A percentile compares a stretch with the other conserved stretches of the same genome.
Conservation (phyloP, 306 rosid species). For the Abrus precatorius region DNA sequence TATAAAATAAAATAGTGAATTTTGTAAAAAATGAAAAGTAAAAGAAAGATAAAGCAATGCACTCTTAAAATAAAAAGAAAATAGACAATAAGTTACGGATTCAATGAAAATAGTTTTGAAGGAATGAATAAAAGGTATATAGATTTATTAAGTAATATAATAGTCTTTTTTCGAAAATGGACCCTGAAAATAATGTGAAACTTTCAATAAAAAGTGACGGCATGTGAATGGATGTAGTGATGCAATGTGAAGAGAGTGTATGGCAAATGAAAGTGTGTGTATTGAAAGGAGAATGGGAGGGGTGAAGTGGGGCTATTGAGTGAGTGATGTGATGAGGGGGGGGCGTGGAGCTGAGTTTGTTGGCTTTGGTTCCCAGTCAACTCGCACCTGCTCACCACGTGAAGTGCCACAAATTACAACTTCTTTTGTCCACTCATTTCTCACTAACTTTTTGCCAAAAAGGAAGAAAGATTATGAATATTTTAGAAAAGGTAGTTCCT, state of each 20-base stretch:
- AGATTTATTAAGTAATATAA: too few species aligned
- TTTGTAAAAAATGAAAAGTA: too few species aligned
- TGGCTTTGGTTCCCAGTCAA: constrained; percentile 19
- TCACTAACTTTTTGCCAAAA: background rate
- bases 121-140: too few species aligned
- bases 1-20: too few species aligned
- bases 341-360: constrained; percentile 1
- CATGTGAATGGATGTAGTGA: constrained; percentile 22
- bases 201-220: background rate
- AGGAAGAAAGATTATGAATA: background rate
- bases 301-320: background rate
- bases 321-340: background rate
- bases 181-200: constrained; percentile 4
- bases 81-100: too few species aligned
- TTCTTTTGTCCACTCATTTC: constrained; percentile 34
- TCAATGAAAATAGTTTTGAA: too few species aligned
- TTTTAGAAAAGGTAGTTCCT: background rate
- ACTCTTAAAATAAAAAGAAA: too few species aligned
- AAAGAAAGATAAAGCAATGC: too few species aligned
- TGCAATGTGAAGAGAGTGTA: background rate
- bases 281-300: background rate
- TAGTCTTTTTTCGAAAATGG: background rate
- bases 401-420: constrained; percentile 34
- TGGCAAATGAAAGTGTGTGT: background rate
- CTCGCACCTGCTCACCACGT: constrained; percentile 31